phyloP scores from a whole-genome alignment of 2,329 filamentous ascomycete species.

The Aureobasidium lini region DNA sequence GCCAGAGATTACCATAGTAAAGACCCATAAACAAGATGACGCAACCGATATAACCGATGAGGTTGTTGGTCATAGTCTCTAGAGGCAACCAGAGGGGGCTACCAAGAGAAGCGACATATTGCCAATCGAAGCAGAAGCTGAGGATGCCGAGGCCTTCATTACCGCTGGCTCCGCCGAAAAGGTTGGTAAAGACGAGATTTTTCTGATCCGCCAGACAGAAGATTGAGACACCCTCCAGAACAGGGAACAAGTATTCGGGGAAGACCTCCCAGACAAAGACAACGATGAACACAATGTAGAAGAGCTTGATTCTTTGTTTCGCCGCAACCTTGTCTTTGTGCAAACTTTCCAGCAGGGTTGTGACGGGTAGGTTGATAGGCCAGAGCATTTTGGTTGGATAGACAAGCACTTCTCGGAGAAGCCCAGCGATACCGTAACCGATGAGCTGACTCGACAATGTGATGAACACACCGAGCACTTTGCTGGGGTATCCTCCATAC shows the following conservation, averaged over 20 bases:
- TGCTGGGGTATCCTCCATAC: constrained; percentile 36
- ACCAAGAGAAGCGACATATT: constrained; percentile 33
- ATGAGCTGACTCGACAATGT: constrained; percentile 43
- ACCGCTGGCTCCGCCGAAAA: constrained; percentile 44
- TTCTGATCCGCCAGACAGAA: constrained; percentile 41
- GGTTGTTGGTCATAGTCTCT: constrained; percentile 32
- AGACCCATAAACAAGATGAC: constrained; percentile 32
- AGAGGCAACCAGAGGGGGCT: constrained; percentile 34
- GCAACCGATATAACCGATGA: constrained; percentile 33
- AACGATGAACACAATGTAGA: constrained; percentile 33
- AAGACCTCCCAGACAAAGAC: constrained; percentile 44
- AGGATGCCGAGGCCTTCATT: constrained; percentile 41
- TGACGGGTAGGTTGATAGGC: constrained; percentile 33
- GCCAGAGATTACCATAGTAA: constrained; percentile 40
- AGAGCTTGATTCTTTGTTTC: constrained; percentile 34
- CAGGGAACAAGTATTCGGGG: constrained; percentile 41
- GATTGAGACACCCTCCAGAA: constrained; percentile 35
- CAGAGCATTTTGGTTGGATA: constrained; percentile 45
- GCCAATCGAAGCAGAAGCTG: constrained; percentile 38
- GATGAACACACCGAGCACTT: constrained; percentile 37
- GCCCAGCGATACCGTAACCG: constrained; percentile 43
- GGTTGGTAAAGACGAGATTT: constrained; percentile 38
- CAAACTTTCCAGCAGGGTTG: constrained; percentile 33
- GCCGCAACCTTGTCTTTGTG: constrained; percentile 32
- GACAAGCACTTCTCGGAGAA: constrained; percentile 40